phyloP scores from a whole-genome alignment of 257 asterid genomes.

The Asclepias syriaca region DNA sequence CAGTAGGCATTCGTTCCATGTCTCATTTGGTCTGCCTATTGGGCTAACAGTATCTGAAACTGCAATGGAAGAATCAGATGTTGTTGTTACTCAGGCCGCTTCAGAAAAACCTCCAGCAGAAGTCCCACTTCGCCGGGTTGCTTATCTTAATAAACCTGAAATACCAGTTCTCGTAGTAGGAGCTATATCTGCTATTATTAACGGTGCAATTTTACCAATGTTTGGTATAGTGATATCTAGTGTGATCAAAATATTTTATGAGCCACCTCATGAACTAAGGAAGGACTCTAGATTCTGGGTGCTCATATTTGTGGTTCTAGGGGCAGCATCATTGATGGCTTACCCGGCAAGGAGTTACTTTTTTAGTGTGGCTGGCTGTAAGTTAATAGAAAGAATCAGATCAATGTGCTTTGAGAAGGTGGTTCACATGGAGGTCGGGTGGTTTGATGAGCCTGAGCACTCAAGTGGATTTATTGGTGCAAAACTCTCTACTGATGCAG shows the following conservation, averaged over 20 bases:
- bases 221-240: constrained; percentile 63
- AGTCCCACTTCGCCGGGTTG: constrained; percentile 55
- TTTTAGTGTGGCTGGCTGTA: constrained; percentile 78
- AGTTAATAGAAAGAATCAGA: constrained; percentile 64
- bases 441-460: constrained; percentile 78
- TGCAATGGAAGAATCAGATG: constrained; percentile 32
- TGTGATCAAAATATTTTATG: constrained; percentile 57
- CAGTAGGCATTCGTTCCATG: constrained; percentile 45
- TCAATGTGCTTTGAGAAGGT: constrained; percentile 82
- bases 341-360: constrained; percentile 75
- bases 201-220: constrained; percentile 68
- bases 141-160: constrained; percentile 75
- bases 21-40: constrained; percentile 48
- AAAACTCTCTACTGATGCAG: constrained; percentile 84
- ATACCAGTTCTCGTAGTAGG: constrained; percentile 47
- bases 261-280: constrained; percentile 45
- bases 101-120: constrained; percentile 28
- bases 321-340: constrained; percentile 53
- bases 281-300: constrained; percentile 75
- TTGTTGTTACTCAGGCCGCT: constrained; percentile 24
- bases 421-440: constrained; percentile 75
- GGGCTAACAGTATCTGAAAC: constrained; percentile 45
- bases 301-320: constrained; percentile 62
- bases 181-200: constrained; percentile 49
- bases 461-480: constrained; percentile 87